Conservation (phyloP, 2,329 filamentous ascomycete genomes). For the Monilinia laxa region DNA sequence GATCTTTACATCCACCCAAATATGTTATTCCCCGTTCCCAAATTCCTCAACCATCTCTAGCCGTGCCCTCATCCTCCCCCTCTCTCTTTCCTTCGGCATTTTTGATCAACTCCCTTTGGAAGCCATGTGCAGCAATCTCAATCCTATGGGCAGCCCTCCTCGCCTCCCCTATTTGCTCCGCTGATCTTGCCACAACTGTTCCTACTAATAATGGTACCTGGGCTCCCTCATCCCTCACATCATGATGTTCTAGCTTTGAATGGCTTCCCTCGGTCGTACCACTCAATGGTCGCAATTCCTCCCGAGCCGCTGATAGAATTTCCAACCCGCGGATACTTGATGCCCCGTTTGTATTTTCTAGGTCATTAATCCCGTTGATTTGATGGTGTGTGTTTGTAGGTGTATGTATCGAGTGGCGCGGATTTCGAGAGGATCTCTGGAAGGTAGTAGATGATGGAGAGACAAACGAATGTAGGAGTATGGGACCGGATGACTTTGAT, state of each 20-base stretch:
- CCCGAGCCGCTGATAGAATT: slow-evolving; percentile 27
- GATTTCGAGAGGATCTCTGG: neutral
- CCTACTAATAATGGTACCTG: slow-evolving; percentile 52
- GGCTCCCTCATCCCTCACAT: slow-evolving; percentile 23
- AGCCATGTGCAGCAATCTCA: slow-evolving; percentile 54
- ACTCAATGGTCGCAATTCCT: slow-evolving; percentile 34
- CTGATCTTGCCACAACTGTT: slow-evolving; percentile 52
- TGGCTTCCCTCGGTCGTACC: slow-evolving; percentile 26
- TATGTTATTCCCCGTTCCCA: neutral
- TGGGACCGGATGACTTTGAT: slow-evolving; percentile 45
- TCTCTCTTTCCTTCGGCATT: slow-evolving; percentile 1
- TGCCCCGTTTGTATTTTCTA: neutral
- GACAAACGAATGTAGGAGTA: slow-evolving; percentile 48
- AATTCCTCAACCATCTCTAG: slow-evolving; percentile 14
- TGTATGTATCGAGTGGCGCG: neutral
- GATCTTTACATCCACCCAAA: neutral
- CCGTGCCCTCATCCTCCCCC: neutral
- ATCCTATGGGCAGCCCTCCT: slow-evolving; percentile 53
- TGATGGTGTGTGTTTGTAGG: neutral
- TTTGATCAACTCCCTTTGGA: slow-evolving; percentile 54
- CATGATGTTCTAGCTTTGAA: slow-evolving; percentile 19
- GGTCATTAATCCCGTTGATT: slow-evolving; percentile 1
- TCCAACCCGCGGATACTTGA: slow-evolving; percentile 7
- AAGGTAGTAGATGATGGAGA: slow-evolving; percentile 37
- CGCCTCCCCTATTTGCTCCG: slow-evolving; percentile 52